Percentiles rank a stretch among this genome's conserved stretches.
Conservation (phyloP, 441 rosid species). For the Croton laevigatus region DNA sequence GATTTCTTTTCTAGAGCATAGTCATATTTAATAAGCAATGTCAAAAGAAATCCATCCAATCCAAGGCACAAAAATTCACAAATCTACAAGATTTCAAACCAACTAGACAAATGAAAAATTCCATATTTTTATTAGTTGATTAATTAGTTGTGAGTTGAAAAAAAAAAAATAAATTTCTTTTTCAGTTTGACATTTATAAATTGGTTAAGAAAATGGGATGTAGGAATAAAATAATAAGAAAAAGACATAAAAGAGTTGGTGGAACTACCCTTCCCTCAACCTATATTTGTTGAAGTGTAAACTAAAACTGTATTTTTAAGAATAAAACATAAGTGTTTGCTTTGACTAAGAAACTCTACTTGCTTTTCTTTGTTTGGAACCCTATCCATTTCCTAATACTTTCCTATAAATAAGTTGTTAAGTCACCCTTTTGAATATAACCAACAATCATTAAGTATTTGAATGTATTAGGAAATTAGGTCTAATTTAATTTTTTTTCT, state of each 20-base stretch:
- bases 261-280: constrained; percentile 25
- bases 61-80: constrained; percentile 2
- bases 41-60: background rate
- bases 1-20: background rate
- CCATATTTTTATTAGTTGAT: background rate
- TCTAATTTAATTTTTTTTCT: too few relatives aligned
- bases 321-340: constrained; percentile 16
- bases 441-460: constrained; percentile 1
- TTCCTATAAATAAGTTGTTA: constrained; percentile 3
- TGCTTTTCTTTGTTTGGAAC: constrained; percentile 15
- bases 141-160: too few relatives aligned
- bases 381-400: background rate
- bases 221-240: background rate
- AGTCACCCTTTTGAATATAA: background rate
- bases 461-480: background rate
- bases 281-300: constrained; percentile 16
- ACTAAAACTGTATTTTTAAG: constrained; percentile 17
- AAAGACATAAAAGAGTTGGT: constrained; percentile 25
- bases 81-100: background rate
- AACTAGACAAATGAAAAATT: background rate
- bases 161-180: background rate
- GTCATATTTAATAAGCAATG: background rate
- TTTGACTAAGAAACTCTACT: constrained; percentile 21
- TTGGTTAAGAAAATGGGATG: background rate
- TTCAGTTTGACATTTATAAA: background rate